Evolutionary conservation across 192 early-diverging fungal genomes (phyloP), one percentile per base, ranked within the genome.

Genomic region (Chytriomyces hyalinus): DNA sequence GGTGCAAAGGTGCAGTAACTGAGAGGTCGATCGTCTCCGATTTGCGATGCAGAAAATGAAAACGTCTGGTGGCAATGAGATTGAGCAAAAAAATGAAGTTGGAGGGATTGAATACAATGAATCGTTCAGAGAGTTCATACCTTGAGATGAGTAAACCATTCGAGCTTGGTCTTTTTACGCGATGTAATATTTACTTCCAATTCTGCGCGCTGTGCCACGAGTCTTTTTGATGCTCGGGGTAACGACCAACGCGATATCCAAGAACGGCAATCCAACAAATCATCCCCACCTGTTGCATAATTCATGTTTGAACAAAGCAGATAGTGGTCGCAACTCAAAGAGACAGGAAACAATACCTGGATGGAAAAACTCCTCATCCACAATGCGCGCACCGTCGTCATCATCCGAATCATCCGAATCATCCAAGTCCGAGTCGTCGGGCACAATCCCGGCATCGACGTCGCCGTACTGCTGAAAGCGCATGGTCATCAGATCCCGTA

Each of bases 21-120:
- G 17, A 96, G 82, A 17, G 96, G 96, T 50, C 96, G 88, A 5
- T 93, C 92, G 76, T 98, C 96, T 2, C 92, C 96, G 36, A 96
- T 87, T 79, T 98, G 96, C 6, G 95, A 94, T 4, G 73, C 61
- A 24, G 47, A 10, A 43, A 75, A 75, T 6, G 73, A 50, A 36
- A 75, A 75, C 20, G 73, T 65, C 73, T 75, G 61, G 6, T 65
- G 13, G 20, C 53, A 57, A 20, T 1, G 10, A 63, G 45, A 75
- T 57, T 65, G 11, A 65, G n/a, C 17, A 26, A 13, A 26, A 26
- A 59, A 59, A 59, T 59, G 13, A 15, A 59, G 4, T 59, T 4
- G 20, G 57, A 59, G n/a, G 43, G 48, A 46, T 15, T 36, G 43
- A 11, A 10, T 67, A 60, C 15, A n/a, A 22, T 1, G 22, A 60